Base-by-base conservation (phyloP, 176 grass and related monocot species). In the Microstegium vimineum region DNA sequence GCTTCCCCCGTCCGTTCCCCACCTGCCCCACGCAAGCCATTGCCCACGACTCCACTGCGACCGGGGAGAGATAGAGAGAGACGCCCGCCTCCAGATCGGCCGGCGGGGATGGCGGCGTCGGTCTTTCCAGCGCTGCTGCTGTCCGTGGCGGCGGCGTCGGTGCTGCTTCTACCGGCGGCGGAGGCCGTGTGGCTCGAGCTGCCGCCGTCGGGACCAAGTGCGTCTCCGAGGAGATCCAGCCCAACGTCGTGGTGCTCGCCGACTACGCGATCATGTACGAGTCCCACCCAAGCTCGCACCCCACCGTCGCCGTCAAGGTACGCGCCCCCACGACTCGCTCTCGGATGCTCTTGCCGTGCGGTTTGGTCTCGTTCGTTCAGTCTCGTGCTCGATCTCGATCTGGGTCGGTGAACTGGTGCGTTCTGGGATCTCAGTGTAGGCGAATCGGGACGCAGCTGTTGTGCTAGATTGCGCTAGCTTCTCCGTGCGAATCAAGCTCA, bases 171-270 rank as follows among this genome's bases (percentile, higher is more conserved):
- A 59, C 73, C 73, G 10, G 40, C 75, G 27, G 63, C 87, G 42
- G 72, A 87, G 25, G 95, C 92, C 33, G 84, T 98, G 79, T 93
- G 90, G 92, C 66, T 98, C 5, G 91, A 91, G 45, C 85, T 98
- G 79, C 95, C 95, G 27, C 69, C 78, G 47, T 59, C 84, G 67
- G 95, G 14, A 91, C 95, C 79, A 98, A 98, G 95, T 98, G 95
- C 90, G 87, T 98, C 8, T 95, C 95, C 38, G 95, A 98, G 87
- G 95, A 98, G 87, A 98, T 98, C 89, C 95, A 98, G 62, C 95
- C 95, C 35, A 93, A 95, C 90, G 95, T 98, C 79, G 93, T 98
- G 52, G 90, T 95, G 60, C 74, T 98, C 72, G 90, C 85, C 22
- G 93, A 98, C 71, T 98, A 98, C 87, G 18, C 76, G 10, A 40